Base-by-base conservation (phyloP, 495 filamentous ascomycete species). In the Penicillium soppii region DNA sequence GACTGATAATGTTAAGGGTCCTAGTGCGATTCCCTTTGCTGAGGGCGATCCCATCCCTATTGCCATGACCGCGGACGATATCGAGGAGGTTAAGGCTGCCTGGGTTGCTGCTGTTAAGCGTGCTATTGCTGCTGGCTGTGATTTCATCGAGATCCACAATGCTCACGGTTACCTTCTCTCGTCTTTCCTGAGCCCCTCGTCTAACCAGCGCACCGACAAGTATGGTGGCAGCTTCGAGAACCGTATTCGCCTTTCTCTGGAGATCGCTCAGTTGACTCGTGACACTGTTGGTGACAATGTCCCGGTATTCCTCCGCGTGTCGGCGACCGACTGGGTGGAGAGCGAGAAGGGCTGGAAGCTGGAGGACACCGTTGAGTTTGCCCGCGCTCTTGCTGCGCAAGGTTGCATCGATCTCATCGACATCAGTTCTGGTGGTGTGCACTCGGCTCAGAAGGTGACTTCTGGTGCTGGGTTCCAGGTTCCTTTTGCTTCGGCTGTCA, bases 211-310 rank as follows among this genome's bases (percentile, higher is more conserved):
- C 13, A 83, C 77, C 5, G 85, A 89, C 59, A 49, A 70, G n/a
- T 89, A 88, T 57, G 85, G 85, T 16, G 85, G 85, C 21, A 68
- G 63, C 37, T 84, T 87, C 45, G 78, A 83, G 69, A 86, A 89
- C 65, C 78, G 84, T 16, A 80, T 75, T 21, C 74, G 83, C 3
- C 67, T 88, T 6, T 55, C 74, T 0, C 56, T 82, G 16, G 85
- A 88, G 66, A 75, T 89, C 35, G 78, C 81, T 22, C 76, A 85
- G 43, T 48, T 79, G 15, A 76, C 79, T 9, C 75, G 86, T 12
- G 70, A 72, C 19, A 63, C 61, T 0, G 82, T 88, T 4, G 68
- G 68, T 13, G 75, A 82, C 0, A 59, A 67, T 4, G 83, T 88
- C 71, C 88, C 88, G 0, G 72, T 91, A 2, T 84, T 89, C 64